phyloP scores from a whole-genome alignment of 352 stramenopile species.

The Globisporangium nagaii region DNA sequence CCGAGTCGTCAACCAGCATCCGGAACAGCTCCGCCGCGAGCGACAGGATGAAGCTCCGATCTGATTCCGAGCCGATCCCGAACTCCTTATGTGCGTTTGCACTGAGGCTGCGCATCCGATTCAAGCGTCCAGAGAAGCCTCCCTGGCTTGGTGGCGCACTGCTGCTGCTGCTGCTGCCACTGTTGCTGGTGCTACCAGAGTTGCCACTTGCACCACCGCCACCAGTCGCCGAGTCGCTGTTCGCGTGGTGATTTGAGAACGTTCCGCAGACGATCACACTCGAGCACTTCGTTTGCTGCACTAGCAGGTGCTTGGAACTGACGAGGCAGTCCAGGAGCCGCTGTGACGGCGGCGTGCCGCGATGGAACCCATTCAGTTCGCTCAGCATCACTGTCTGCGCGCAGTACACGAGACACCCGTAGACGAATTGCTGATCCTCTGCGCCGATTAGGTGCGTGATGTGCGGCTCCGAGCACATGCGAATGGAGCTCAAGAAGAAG shows the following conservation, averaged over 20 bases:
- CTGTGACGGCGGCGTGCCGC: constrained; percentile 11
- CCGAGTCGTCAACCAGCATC: constrained; percentile 60
- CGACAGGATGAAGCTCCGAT: constrained; percentile 66
- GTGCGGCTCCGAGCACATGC: constrained; percentile 28
- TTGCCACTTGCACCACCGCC: not conserved
- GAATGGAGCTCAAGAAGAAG: constrained; percentile 43
- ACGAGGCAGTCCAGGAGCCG: constrained; percentile 39
- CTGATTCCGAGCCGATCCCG: constrained; percentile 55
- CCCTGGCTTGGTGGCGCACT: not conserved
- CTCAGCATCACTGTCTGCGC: constrained; percentile 47
- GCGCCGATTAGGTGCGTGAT: constrained; percentile 32
- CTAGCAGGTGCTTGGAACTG: constrained; percentile 41
- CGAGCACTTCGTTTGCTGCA: constrained; percentile 65
- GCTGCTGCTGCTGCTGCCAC: not conserved
- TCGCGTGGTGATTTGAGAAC: constrained; percentile 7
- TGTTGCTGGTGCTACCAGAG: too few species aligned
- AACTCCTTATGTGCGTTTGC: constrained; percentile 59
- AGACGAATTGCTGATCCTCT: constrained; percentile 71
- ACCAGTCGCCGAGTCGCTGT: constrained; percentile 1
- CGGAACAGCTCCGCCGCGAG: constrained; percentile 50
- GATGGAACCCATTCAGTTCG: constrained; percentile 45
- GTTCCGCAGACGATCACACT: constrained; percentile 45
- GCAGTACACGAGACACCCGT: constrained; percentile 60
- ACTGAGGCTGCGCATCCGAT: constrained; percentile 44
- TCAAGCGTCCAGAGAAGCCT: constrained; percentile 27